Percentiles rank a stretch among this genome's conserved stretches.
phyloP scores from a whole-genome alignment of 345 rosid species.

The Cardamine resedifolia region DNA sequence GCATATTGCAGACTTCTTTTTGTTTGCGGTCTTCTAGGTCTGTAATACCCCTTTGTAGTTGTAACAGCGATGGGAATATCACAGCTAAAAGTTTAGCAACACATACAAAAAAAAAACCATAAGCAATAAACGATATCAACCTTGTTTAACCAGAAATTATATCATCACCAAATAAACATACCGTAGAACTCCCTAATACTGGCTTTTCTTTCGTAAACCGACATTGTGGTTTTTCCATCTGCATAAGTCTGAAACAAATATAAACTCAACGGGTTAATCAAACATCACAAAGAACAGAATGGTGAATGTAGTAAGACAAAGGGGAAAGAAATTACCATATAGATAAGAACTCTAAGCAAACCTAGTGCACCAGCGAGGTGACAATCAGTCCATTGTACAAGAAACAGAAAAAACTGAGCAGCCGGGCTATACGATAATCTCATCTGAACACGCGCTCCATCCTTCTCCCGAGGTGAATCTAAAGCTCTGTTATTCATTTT shows the following conservation, averaged over 20 bases:
- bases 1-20: slow-evolving; percentile 47
- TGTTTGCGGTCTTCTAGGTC: slow-evolving; percentile 73
- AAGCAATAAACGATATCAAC: neutral
- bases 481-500: slow-evolving; percentile 58
- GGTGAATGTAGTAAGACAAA: slow-evolving; percentile 8
- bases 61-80: slow-evolving; percentile 76
- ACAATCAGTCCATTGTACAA: slow-evolving; percentile 95
- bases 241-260: slow-evolving; percentile 60
- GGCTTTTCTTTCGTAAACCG: slow-evolving; percentile 81
- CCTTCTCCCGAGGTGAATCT: slow-evolving; percentile 67
- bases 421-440: slow-evolving; percentile 88
- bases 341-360: slow-evolving; percentile 80
- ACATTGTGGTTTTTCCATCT: slow-evolving; percentile 87
- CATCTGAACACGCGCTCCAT: slow-evolving; percentile 92
- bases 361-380: slow-evolving; percentile 92
- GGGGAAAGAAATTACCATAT: slow-evolving; percentile 46
- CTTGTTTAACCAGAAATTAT: neutral
- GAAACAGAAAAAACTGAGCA: slow-evolving; percentile 83
- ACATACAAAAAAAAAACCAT: neutral
- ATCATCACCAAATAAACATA: slow-evolving; percentile 1
- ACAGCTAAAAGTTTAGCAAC: slow-evolving; percentile 42
- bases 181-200: slow-evolving; percentile 85
- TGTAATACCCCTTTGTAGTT: slow-evolving; percentile 68
- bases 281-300: slow-evolving; percentile 2
- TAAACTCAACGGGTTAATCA: slow-evolving; percentile 9